Percentiles rank a stretch among this genome's conserved stretches.
phyloP scores from a whole-genome alignment of 2,329 filamentous ascomycete genomes.

The Apiospora kogelbergensis region DNA sequence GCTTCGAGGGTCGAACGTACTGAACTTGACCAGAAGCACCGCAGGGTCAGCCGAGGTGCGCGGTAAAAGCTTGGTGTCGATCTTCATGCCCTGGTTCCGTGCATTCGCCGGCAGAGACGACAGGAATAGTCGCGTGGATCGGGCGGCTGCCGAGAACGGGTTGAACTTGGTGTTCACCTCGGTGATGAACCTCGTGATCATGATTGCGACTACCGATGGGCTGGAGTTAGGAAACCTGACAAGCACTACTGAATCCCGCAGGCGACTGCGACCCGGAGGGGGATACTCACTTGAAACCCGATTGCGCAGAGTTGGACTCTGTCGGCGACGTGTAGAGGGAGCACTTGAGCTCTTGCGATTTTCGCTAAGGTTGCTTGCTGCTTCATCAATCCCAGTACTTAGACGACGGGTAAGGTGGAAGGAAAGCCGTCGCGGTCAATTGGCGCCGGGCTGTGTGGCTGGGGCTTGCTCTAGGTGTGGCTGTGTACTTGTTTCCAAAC shows the following conservation, averaged over 20 bases:
- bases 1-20: constrained; percentile 48
- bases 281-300: background rate
- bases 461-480: background rate
- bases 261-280: background rate
- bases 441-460: background rate
- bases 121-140: constrained; percentile 85
- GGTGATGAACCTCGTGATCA: constrained; percentile 87
- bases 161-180: constrained; percentile 89
- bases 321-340: background rate
- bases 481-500: background rate
- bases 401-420: background rate
- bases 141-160: constrained; percentile 78
- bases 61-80: constrained; percentile 75
- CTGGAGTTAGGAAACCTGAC: background rate
- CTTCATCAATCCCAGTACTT: background rate
- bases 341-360: background rate
- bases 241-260: background rate
- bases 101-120: constrained; percentile 80
- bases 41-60: constrained; percentile 67
- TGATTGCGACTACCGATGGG: constrained; percentile 33
- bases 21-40: constrained; percentile 79
- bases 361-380: background rate
- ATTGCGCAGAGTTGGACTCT: background rate
- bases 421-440: background rate
- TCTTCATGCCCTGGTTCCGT: constrained; percentile 69